Evolutionary conservation across 2,329 filamentous ascomycete genomes (phyloP).

Genomic region (Spiromastix sp.): DNA sequence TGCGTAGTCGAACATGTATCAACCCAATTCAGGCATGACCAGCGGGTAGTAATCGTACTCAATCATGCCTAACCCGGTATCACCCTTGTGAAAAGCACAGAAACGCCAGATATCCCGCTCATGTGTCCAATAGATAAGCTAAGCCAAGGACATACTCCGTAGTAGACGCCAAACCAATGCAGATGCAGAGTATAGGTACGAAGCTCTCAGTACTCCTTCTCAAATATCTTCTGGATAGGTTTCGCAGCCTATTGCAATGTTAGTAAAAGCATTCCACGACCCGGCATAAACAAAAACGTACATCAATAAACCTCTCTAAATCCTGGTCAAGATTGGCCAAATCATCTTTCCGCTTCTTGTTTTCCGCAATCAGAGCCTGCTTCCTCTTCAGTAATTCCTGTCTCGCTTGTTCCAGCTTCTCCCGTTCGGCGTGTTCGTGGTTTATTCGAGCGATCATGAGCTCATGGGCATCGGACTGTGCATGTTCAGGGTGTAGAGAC

Average conservation of each 20-base stretch:
- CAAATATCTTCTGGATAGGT: conserved; percentile 77
- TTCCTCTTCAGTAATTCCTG: conserved; percentile 66
- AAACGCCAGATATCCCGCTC: neutral
- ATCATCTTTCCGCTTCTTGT: conserved; percentile 90
- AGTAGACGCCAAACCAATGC: too few relatives aligned
- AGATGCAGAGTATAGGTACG: too few relatives aligned
- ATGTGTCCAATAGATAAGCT: neutral
- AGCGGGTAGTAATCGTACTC: too few relatives aligned
- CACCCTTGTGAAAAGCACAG: neutral
- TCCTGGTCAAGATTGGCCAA: conserved; percentile 84
- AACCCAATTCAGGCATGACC: too few relatives aligned
- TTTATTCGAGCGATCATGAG: conserved; percentile 86
- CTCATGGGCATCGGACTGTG: conserved; percentile 61
- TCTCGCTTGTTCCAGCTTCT: conserved; percentile 74
- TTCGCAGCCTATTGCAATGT: conserved; percentile 58
- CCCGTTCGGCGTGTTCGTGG: conserved; percentile 75
- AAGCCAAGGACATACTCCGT: too few relatives aligned
- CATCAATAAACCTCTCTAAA: conserved; percentile 87
- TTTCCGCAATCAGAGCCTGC: conserved; percentile 59
- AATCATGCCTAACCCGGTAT: conserved; percentile 2
- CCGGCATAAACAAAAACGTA: conserved; percentile 32
- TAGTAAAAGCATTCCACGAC: conserved; percentile 7
- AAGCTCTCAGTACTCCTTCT: conserved; percentile 51
- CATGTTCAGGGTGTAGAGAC: conserved; percentile 61
- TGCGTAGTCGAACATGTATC: too few relatives aligned